Percentiles rank a stretch among this genome's conserved stretches.
phyloP scores from a whole-genome alignment of 306 rosid species.

The Acacia crassicarpa region DNA sequence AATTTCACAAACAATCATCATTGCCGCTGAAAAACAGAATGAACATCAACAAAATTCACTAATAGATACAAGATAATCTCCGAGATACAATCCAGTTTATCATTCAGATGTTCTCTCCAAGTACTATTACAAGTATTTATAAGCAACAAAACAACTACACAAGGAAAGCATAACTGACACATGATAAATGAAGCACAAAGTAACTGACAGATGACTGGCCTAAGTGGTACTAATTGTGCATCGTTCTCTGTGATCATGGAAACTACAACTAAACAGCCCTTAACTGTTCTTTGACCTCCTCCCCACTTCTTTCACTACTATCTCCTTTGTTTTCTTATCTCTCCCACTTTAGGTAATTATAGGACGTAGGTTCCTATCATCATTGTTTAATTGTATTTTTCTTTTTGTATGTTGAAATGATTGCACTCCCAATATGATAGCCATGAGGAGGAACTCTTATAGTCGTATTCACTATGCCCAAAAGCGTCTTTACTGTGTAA shows the following conservation, averaged over 20 bases:
- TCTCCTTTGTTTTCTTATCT: neutral
- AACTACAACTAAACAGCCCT: neutral
- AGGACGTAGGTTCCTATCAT: neutral
- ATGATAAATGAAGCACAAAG: neutral
- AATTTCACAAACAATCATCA: no score
- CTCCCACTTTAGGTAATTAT: neutral
- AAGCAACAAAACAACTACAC: neutral
- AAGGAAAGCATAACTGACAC: neutral
- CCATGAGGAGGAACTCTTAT: neutral
- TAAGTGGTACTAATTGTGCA: neutral
- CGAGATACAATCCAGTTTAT: neutral
- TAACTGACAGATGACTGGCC: no score
- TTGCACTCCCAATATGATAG: neutral
- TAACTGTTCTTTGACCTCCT: neutral
- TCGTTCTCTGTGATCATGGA: neutral
- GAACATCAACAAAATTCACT: no score
- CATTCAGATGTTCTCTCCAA: neutral
- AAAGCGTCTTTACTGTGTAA: neutral
- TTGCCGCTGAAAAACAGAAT: no score
- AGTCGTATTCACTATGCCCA: neutral
- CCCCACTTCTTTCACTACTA: neutral
- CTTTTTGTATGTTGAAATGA: conserved; percentile 15
- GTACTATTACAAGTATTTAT: neutral
- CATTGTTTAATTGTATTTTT: neutral
- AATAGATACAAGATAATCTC: neutral